These are phyloP conservation scores for Nemania diffusa DNA, from an alignment of 2,329 filamentous ascomycete species.

Conservation along the genomic window DNA sequence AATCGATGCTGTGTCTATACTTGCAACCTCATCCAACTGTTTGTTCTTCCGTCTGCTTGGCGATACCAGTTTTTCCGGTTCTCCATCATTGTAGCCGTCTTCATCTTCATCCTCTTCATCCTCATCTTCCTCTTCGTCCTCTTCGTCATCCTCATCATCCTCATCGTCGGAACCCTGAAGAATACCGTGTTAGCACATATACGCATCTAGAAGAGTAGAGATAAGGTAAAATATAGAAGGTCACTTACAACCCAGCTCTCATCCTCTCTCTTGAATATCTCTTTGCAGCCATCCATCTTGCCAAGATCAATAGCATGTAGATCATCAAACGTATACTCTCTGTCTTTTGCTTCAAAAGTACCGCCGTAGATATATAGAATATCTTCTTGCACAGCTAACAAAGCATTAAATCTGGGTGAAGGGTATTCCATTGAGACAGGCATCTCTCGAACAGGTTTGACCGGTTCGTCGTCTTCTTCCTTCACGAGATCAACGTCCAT, in stretches of 20 bases:
- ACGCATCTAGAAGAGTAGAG: conserved; percentile 30
- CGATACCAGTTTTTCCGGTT: conserved; percentile 58
- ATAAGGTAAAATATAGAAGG: conserved; percentile 43
- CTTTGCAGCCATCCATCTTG: conserved; percentile 92
- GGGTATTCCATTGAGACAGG: conserved; percentile 82
- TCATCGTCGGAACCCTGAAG: conserved; percentile 64
- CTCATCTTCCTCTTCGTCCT: conserved; percentile 60
- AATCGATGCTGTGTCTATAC: conserved; percentile 53
- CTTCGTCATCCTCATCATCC: conserved; percentile 56
- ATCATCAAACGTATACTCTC: conserved; percentile 96
- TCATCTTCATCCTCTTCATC: conserved; percentile 70
- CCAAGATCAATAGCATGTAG: conserved; percentile 93
- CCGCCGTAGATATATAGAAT: conserved; percentile 94
- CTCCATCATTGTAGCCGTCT: conserved; percentile 64
- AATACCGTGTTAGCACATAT: conserved; percentile 19
- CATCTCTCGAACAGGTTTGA: conserved; percentile 69
- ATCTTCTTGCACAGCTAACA: conserved; percentile 90
- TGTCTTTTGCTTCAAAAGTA: conserved; percentile 93
- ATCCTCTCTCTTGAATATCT: conserved; percentile 86
- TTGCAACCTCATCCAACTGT: conserved; percentile 55
- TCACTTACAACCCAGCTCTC: conserved; percentile 80
- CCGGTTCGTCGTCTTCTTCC: conserved; percentile 65
- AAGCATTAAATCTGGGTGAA: conserved; percentile 89
- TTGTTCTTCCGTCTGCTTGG: conserved; percentile 69
- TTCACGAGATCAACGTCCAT: conserved; percentile 59